A percentile compares a stretch with the other conserved stretches of the same genome.
phyloP scores from a whole-genome alignment of 2,329 filamentous ascomycete species.

The Lasiodiplodia hormozganensis region DNA sequence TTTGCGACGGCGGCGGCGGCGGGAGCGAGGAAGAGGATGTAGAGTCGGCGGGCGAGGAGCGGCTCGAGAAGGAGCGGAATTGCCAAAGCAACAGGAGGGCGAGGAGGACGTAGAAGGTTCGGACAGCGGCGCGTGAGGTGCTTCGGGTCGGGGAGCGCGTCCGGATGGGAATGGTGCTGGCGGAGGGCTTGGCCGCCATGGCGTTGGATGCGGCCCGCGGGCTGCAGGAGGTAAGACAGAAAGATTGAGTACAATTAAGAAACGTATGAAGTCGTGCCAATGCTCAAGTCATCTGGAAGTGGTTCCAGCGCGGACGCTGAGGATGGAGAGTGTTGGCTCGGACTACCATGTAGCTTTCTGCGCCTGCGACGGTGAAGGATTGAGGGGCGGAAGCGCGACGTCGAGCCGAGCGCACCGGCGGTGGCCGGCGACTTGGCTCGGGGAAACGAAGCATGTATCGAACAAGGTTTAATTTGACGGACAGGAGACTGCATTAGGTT shows the following conservation, averaged over 20 bases:
- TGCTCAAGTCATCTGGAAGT: neutral
- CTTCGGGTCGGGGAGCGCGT: neutral
- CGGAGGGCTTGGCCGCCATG: constrained; percentile 6
- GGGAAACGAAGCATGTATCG: constrained; percentile 4
- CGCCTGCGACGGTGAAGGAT: neutral
- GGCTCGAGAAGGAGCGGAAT: constrained; percentile 11
- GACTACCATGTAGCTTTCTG: neutral
- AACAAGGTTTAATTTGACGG: neutral
- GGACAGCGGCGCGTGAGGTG: constrained; percentile 16
- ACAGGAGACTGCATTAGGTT: constrained; percentile 12
- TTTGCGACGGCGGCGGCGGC: neutral
- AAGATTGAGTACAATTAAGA: neutral
- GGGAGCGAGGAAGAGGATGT: neutral
- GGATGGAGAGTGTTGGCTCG: neutral
- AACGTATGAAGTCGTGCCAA: neutral
- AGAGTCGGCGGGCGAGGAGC: neutral
- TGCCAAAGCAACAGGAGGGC: constrained; percentile 12
- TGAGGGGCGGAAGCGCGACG: neutral
- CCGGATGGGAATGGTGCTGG: neutral
- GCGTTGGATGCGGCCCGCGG: neutral
- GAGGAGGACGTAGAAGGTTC: neutral
- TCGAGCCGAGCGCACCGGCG: neutral
- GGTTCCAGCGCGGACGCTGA: neutral
- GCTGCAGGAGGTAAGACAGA: neutral
- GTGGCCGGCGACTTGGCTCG: neutral